Evolutionary conservation across 495 filamentous ascomycete species (phyloP).

Genomic region (Talaromyces wortmannii): DNA sequence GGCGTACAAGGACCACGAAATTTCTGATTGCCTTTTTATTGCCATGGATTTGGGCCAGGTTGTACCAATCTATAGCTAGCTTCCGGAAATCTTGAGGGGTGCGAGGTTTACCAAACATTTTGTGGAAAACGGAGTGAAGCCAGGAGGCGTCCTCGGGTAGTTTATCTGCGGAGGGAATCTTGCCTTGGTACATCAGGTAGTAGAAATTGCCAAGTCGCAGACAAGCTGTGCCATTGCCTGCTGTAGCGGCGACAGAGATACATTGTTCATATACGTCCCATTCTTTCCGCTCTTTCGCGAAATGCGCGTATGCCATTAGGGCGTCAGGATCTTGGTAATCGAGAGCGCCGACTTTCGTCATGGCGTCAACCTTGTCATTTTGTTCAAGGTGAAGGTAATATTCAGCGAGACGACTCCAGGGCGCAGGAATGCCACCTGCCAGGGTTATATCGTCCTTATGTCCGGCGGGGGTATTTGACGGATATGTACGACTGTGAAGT

Average conservation of each 20-base stretch:
- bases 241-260: conserved; percentile 25
- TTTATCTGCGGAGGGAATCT: conserved; percentile 16
- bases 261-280: conserved; percentile 26
- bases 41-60: conserved; percentile 7
- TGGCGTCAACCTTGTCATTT: conserved; percentile 6
- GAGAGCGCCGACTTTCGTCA: conserved; percentile 15
- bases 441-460: conserved; percentile 10
- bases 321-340: conserved; percentile 25
- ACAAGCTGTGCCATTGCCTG: conserved; percentile 19
- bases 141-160: not conserved
- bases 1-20: conserved; percentile 14
- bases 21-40: conserved; percentile 11
- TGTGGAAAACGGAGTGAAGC: not conserved
- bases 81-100: conserved; percentile 14
- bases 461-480: not conserved
- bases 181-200: conserved; percentile 20
- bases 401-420: conserved; percentile 19
- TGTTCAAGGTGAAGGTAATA: conserved; percentile 9
- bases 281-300: conserved; percentile 14
- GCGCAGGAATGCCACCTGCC: conserved; percentile 6
- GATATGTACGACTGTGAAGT: conserved; percentile 13
- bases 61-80: conserved; percentile 27
- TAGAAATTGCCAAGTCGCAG: conserved; percentile 32
- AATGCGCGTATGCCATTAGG: conserved; percentile 17
- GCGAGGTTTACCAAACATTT: not conserved